A percentile compares a stretch with the other conserved stretches of the same genome.
Conservation (phyloP, 176 grass and related monocot genomes). For the Leersia perrieri region DNA sequence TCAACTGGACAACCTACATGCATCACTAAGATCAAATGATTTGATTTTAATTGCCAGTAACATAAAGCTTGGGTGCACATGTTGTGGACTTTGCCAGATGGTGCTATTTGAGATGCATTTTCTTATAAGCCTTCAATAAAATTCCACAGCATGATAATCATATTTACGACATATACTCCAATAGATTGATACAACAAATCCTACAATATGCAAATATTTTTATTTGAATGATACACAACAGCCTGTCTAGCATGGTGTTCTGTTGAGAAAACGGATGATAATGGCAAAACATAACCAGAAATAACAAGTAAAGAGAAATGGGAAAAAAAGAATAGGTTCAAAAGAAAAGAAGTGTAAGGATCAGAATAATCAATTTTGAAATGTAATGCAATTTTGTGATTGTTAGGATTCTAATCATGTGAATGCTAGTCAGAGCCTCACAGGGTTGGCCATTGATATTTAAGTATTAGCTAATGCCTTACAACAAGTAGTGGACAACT, state of each 20-base stretch:
- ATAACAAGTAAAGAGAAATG: not conserved
- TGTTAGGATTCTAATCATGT: not conserved
- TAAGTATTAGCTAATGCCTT: conserved; percentile 8
- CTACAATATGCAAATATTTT: not conserved
- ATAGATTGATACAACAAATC: conserved; percentile 1
- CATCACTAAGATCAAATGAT: not conserved
- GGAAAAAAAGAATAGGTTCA: not conserved
- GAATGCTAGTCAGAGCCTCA: not conserved
- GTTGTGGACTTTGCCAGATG: not conserved
- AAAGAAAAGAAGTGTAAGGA: not conserved
- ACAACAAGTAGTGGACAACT: conserved; percentile 13
- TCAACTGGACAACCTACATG: not conserved
- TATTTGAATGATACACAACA: not conserved
- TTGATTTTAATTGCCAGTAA: conserved; percentile 11
- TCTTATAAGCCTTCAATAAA: not conserved
- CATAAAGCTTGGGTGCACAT: not conserved
- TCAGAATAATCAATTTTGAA: not conserved
- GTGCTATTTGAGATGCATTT: not conserved
- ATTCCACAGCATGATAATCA: not conserved
- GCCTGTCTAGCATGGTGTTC: not conserved
- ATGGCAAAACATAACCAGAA: not conserved
- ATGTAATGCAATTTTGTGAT: not conserved
- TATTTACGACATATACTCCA: not conserved
- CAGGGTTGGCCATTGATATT: not conserved
- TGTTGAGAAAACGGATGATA: not conserved